phyloP scores from a whole-genome alignment of 1,284 basidiomycete species.

The Mycosarcoma mackinlayi region DNA sequence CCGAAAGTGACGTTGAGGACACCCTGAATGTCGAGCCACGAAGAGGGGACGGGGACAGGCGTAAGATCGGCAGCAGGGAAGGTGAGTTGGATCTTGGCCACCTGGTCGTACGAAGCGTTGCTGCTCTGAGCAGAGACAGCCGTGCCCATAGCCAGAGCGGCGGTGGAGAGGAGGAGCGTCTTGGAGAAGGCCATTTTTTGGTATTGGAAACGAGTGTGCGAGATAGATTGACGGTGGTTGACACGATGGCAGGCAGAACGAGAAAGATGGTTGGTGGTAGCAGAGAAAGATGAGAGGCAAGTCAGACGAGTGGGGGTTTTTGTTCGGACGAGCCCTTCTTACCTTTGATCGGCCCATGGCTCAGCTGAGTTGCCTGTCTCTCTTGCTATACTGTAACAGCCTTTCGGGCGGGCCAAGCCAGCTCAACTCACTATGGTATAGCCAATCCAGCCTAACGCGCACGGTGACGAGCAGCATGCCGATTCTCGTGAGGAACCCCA shows the following conservation, averaged over 20 bases:
- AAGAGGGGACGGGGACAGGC: slow-evolving; percentile 33
- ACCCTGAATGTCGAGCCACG: slow-evolving; percentile 52
- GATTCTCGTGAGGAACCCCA: neutral
- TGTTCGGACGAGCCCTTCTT: too few relatives aligned
- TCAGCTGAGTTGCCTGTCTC: too few relatives aligned
- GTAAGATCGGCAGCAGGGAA: slow-evolving; percentile 45
- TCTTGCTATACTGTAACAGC: too few relatives aligned
- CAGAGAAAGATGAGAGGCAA: neutral
- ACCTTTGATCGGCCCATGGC: too few relatives aligned
- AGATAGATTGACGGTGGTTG: too few relatives aligned
- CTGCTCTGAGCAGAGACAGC: slow-evolving; percentile 41
- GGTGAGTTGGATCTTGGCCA: slow-evolving; percentile 46
- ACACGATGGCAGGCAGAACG: neutral
- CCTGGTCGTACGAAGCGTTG: slow-evolving; percentile 44
- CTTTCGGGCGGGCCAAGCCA: too few relatives aligned
- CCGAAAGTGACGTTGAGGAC: slow-evolving; percentile 54
- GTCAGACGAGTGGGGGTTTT: neutral
- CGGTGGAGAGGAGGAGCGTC: slow-evolving; percentile 34
- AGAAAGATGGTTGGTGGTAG: slow-evolving; percentile 3
- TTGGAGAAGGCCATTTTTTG: slow-evolving; percentile 47
- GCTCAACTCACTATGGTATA: too few relatives aligned
- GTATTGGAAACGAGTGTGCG: neutral
- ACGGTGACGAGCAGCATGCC: neutral
- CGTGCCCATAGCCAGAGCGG: slow-evolving; percentile 37
- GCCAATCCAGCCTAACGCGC: neutral